These are phyloP conservation scores for Ustilago cynodontis DNA, from an alignment of 1,284 basidiomycete species.

Conservation along the genomic window DNA sequence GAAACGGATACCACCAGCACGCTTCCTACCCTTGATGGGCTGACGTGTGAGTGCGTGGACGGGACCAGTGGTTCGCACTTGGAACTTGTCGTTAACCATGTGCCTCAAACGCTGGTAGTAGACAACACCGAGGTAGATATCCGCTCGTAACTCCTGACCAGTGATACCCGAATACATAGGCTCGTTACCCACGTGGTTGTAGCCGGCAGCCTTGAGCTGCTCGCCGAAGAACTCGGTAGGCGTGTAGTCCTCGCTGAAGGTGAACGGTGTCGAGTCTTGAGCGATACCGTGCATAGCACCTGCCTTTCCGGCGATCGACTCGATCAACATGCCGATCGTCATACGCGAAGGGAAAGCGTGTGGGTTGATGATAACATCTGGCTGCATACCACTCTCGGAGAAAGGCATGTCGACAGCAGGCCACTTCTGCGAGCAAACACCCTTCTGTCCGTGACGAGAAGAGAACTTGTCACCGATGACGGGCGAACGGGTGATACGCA, in stretches of 20 bases:
- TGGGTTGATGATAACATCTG: conserved; percentile 99
- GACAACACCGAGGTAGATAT: conserved; percentile 97
- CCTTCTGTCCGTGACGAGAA: conserved; percentile 98
- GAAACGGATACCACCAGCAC: conserved; percentile 98
- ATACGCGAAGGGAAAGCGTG: conserved; percentile 99
- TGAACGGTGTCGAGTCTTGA: conserved; percentile 88
- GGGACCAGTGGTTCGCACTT: conserved; percentile 96
- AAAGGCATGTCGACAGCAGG: conserved; percentile 99
- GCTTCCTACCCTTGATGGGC: conserved; percentile 98
- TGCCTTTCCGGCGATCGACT: conserved; percentile 98
- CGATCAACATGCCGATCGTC: conserved; percentile 99
- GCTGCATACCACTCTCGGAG: conserved; percentile 97
- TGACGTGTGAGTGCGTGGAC: conserved; percentile 95
- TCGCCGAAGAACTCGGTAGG: conserved; percentile 97
- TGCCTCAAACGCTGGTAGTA: conserved; percentile 98
- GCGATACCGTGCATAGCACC: conserved; percentile 98
- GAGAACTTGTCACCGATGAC: conserved; percentile 99
- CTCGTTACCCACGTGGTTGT: conserved; percentile 99
- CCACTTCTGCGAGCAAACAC: conserved; percentile 99
- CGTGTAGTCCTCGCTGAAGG: conserved; percentile 92
- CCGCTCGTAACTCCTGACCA: conserved; percentile 95
- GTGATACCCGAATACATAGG: conserved; percentile 99
- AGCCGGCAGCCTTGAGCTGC: conserved; percentile 91
- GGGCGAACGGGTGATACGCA: conserved; percentile 92
- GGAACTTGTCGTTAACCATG: conserved; percentile 99